Evolutionary conservation across 1,284 basidiomycete species (phyloP).

Genomic region (Lentinus polychrous): DNA sequence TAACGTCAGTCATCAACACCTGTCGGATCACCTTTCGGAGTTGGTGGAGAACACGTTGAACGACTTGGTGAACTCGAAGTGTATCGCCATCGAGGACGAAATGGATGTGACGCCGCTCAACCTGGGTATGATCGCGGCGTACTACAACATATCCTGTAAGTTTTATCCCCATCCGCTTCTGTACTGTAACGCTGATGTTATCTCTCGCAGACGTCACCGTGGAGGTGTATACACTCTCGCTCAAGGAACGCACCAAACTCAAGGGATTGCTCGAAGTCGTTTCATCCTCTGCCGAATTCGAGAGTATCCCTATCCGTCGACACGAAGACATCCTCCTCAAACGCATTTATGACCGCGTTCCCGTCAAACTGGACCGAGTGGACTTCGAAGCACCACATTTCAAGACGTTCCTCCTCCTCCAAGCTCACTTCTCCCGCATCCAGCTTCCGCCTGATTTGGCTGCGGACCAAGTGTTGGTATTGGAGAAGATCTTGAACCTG

Average conservation of each 20-base stretch:
- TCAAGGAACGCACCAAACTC: constrained; percentile 96
- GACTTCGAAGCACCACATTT: constrained; percentile 95
- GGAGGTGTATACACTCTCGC: constrained; percentile 92
- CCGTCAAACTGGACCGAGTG: constrained; percentile 82
- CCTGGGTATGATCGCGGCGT: constrained; percentile 94
- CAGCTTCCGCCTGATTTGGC: constrained; percentile 90
- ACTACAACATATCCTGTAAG: constrained; percentile 85
- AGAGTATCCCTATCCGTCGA: constrained; percentile 88
- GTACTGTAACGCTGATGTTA: constrained; percentile 7
- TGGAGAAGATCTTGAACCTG: constrained; percentile 87
- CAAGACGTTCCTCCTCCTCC: constrained; percentile 95
- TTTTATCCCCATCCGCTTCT: constrained; percentile 9
- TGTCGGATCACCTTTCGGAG: constrained; percentile 94
- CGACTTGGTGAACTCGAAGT: constrained; percentile 91
- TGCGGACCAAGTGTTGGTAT: constrained; percentile 81
- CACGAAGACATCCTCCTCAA: constrained; percentile 80
- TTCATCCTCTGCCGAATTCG: constrained; percentile 94
- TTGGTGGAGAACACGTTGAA: constrained; percentile 90
- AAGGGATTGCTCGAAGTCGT: constrained; percentile 96
- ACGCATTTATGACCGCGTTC: constrained; percentile 94
- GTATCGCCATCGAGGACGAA: constrained; percentile 90
- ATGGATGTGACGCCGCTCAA: constrained; percentile 92
- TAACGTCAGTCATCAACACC: constrained; percentile 87
- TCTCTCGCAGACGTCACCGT: constrained; percentile 74
- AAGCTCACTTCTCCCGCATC: constrained; percentile 94